These are phyloP conservation scores for Leptographium procerum DNA, from an alignment of 2,329 filamentous ascomycete genomes.

Conservation along the genomic window DNA sequence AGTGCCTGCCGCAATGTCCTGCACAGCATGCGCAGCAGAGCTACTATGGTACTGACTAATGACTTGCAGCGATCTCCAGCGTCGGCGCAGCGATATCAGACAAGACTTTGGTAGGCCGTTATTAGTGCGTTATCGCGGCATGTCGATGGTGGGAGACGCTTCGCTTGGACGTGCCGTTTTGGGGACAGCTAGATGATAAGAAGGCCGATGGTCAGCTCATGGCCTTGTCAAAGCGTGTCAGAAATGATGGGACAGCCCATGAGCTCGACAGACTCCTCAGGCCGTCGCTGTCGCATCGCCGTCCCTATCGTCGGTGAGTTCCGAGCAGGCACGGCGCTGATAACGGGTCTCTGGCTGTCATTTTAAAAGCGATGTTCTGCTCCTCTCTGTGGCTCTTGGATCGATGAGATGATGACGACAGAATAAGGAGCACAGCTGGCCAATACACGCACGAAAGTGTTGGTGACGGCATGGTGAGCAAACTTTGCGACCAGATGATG, in stretches of 20 bases:
- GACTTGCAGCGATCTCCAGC: no score
- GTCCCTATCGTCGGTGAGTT: background rate
- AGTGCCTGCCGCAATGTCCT: background rate
- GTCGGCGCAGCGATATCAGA: no score
- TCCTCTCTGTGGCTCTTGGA: no score
- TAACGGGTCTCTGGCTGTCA: background rate
- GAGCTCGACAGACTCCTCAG: no score
- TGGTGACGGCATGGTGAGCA: no score
- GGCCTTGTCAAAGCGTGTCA: no score
- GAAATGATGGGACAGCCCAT: no score
- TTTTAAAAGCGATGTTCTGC: background rate
- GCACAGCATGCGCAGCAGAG: no score
- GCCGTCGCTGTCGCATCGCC: background rate
- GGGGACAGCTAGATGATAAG: background rate
- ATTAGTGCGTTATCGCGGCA: background rate
- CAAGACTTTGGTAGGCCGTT: background rate
- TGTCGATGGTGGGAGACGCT: background rate
- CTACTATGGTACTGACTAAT: no score
- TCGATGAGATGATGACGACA: background rate
- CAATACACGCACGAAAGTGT: no score
- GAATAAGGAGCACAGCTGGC: no score
- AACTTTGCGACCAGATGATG: no score
- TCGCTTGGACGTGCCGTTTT: background rate
- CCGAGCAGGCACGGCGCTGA: background rate
- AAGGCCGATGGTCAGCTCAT: background rate